Evolutionary conservation across 371 early-diverging fungal genomes (phyloP).

Genomic region (Dentiscutata heterogama): DNA sequence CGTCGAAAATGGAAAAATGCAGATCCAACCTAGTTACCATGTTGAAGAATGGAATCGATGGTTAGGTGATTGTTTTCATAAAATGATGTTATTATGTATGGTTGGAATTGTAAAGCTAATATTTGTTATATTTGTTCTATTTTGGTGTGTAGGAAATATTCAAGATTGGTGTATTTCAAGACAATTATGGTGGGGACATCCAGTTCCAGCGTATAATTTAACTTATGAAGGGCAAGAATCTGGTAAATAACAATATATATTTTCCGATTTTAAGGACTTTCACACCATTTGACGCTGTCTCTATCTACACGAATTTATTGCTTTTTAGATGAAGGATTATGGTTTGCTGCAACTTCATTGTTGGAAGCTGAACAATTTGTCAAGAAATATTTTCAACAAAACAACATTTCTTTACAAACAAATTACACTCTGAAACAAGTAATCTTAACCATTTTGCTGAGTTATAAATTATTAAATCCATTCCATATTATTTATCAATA

Average conservation of each 20-base stretch:
- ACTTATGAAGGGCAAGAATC: slow-evolving; percentile 52
- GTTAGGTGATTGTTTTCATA: slow-evolving; percentile 79
- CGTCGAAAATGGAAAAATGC: slow-evolving; percentile 77
- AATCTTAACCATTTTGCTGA: background rate
- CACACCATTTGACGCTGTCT: background rate
- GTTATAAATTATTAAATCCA: background rate
- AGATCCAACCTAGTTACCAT: slow-evolving; percentile 85
- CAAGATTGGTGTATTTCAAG: slow-evolving; percentile 99
- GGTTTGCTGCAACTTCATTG: slow-evolving; percentile 77
- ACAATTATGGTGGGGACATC: slow-evolving; percentile 99
- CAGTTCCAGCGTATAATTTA: slow-evolving; percentile 97
- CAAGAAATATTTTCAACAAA: slow-evolving; percentile 23
- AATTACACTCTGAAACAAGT: slow-evolving; percentile 28
- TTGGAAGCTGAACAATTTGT: slow-evolving; percentile 61
- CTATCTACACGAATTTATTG: background rate
- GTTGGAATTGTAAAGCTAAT: background rate
- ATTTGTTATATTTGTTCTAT: background rate
- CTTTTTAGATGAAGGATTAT: slow-evolving; percentile 54
- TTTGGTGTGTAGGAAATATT: slow-evolving; percentile 70
- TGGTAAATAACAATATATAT: background rate
- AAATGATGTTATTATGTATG: background rate
- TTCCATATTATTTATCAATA: slow-evolving; percentile 13
- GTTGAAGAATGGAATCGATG: slow-evolving; percentile 94
- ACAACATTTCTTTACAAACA: slow-evolving; percentile 51
- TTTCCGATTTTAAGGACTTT: background rate